These are phyloP conservation scores for cucumber (Cucumis sativus) DNA, from an alignment of 306 rosid genomes.

Conservation along the genomic window Cucumber_9930_V3 NC_026655.2:28004501-28005000, in stretches of 20 bases:
- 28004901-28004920: constrained; percentile 48
- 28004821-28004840: constrained; percentile 28
- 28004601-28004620: not conserved
- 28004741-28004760: constrained; percentile 12
- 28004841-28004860: not conserved
- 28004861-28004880: constrained; percentile 22
- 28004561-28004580: constrained; percentile 7
- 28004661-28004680: not conserved
- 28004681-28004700: constrained; percentile 1
- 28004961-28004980: constrained; percentile 51
- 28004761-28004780: not conserved
- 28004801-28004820: not conserved
- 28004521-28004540: constrained; percentile 6
- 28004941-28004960: constrained; percentile 59
- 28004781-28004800: not conserved
- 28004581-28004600: not conserved
- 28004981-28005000: constrained; percentile 47
- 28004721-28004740: constrained; percentile 29
- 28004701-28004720: constrained; percentile 13
- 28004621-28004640: not conserved
- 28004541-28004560: not conserved
- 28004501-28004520: not conserved
- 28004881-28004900: constrained; percentile 69
- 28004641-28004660: constrained; percentile 1
- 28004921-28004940: constrained; percentile 37